Base-by-base conservation (phyloP, 1,139 yeast species). In the Blastobotrys illinoisensis region DNA sequence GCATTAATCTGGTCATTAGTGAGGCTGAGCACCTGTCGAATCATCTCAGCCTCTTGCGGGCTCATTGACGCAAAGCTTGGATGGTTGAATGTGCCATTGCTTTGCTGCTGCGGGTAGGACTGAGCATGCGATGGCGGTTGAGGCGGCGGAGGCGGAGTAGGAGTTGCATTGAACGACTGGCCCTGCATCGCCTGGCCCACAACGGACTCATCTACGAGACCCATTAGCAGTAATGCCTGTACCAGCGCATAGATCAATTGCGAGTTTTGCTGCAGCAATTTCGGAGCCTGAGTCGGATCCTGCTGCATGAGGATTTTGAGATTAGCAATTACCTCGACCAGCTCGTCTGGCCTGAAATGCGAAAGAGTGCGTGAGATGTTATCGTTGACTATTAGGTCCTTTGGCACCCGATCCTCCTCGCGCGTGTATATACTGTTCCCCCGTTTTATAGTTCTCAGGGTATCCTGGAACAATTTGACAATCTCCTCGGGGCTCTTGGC, bases 211-310 rank as follows among this genome's bases (percentile, higher is more conserved):
- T 77, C 79, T 9, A 83, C 77, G 7, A 81, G 69, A 36, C 83
- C 84, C 64, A 83, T 73, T 54, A 86, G 72, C 56, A 90, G 71
- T 54, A 88, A 72, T 1, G 86, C 78, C 65, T 91, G 97, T 5
- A 91, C 88, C 40, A 90, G 74, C 0, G 96, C 95, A 66, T 86
- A 89, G 1, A 88, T 75, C 53, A 91, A 73, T 63, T 88, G 96
- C 0, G 96, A 95, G 60, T 86, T 85, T 58, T 83, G 81, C 46
- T 79, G 80, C 28, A 91, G 74, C 48, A 90, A 72, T 26, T 79
- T 79, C 53, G 79, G 80, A 71, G 88, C 86, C 58, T 86, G 76
- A 11, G 77, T 76, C 0, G 91, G 89, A 60, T 86, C 79, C 46
- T 79, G 79, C 7, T 74, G 71, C 16, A 88, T 75, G 81, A 90